Conservation (phyloP, 352 stramenopile species). For the Pythium brachiatum region DNA sequence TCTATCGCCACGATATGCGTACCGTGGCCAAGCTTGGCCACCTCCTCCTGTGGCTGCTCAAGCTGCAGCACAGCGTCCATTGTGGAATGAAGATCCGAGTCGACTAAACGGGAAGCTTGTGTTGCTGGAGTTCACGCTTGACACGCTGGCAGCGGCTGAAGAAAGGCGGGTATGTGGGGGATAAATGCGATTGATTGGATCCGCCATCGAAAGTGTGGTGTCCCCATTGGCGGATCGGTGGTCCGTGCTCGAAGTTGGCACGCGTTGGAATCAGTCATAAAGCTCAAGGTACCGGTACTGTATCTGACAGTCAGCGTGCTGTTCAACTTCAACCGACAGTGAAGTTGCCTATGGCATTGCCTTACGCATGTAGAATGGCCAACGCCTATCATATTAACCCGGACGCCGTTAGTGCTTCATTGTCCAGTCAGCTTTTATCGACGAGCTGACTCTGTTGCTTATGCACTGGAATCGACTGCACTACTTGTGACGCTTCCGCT, state of each 20-base stretch:
- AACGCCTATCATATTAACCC: too few species aligned
- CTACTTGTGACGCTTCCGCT: neutral
- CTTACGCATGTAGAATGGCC: too few species aligned
- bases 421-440: too few species aligned
- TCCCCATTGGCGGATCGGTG: neutral
- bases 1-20: neutral
- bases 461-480: neutral
- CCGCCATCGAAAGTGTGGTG: neutral
- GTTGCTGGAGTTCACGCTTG: neutral
- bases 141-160: neutral
- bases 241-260: neutral
- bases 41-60: neutral
- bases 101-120: neutral
- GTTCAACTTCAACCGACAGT: neutral
- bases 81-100: neutral
- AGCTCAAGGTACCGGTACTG: neutral
- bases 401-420: too few species aligned
- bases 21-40: neutral
- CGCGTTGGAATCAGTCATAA: neutral
- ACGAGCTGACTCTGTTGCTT: too few species aligned
- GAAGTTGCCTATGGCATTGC: too few species aligned
- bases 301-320: neutral
- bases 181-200: too few species aligned
- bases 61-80: conserved; percentile 1
- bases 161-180: neutral